Evolutionary conservation across 2,329 filamentous ascomycete species (phyloP).

Genomic region (Penicillium sp.): DNA sequence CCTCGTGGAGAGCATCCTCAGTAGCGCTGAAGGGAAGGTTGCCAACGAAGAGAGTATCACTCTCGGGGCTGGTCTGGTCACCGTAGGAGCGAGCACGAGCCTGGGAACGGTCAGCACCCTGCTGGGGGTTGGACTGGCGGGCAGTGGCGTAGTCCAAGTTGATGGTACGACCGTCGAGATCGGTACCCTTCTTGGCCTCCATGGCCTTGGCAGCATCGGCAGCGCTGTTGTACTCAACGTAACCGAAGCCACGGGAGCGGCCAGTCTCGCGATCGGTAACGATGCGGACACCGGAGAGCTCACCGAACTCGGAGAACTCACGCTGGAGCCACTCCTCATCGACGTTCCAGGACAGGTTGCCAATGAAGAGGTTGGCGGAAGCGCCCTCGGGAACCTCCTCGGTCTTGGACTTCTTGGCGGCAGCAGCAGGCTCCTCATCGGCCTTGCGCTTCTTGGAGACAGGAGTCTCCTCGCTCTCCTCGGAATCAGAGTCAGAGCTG

Average conservation of each 20-base stretch:
- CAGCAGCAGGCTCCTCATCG: constrained; percentile 43
- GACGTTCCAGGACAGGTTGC: constrained; percentile 86
- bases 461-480: constrained; percentile 33
- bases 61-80: constrained; percentile 74
- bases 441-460: constrained; percentile 52
- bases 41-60: constrained; percentile 85
- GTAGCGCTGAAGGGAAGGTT: constrained; percentile 84
- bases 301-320: constrained; percentile 78
- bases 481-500: constrained; percentile 34
- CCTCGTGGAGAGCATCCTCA: constrained; percentile 70
- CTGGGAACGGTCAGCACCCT: constrained; percentile 57
- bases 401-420: constrained; percentile 64
- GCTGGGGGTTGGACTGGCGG: constrained; percentile 52
- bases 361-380: constrained; percentile 73
- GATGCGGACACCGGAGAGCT: constrained; percentile 70
- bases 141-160: constrained; percentile 77
- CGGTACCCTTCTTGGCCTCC: constrained; percentile 69
- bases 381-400: constrained; percentile 35
- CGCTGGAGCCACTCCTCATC: constrained; percentile 78
- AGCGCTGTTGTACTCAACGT: constrained; percentile 76
- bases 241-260: constrained; percentile 88
- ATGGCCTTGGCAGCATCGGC: constrained; percentile 70
- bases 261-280: constrained; percentile 79
- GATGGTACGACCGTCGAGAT: constrained; percentile 71
- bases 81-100: constrained; percentile 60